Conservation (phyloP, 768 basidiomycete genomes). For the Collybia mongolica region DNA sequence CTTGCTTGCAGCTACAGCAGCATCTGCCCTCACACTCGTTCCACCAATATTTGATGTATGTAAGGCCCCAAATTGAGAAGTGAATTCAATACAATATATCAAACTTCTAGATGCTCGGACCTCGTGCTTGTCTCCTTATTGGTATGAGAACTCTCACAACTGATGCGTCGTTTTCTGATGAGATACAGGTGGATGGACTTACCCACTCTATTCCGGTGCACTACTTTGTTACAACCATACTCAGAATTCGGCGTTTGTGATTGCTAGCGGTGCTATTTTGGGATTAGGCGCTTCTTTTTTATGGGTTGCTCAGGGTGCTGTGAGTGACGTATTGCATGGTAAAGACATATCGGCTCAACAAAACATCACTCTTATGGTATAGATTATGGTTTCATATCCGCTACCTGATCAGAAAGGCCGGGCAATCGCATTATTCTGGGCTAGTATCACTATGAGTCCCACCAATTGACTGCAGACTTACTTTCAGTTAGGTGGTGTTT, state of each 20-base stretch:
- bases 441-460: not conserved
- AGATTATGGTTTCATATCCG: constrained; percentile 30
- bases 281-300: constrained; percentile 27
- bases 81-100: not conserved
- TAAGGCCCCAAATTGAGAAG: not conserved
- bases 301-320: constrained; percentile 28
- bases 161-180: not conserved
- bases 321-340: constrained; percentile 4
- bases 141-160: constrained; percentile 7
- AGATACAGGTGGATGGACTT: constrained; percentile 22
- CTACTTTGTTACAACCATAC: constrained; percentile 27
- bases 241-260: constrained; percentile 24
- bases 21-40: constrained; percentile 24
- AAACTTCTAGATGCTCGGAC: constrained; percentile 21
- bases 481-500: constrained; percentile 19
- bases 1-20: constrained; percentile 24
- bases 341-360: not conserved
- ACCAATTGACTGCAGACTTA: not conserved
- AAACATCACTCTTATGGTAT: too few species aligned
- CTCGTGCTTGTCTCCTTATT: constrained; percentile 22
- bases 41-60: constrained; percentile 27
- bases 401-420: constrained; percentile 24
- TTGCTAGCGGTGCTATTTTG: constrained; percentile 24
- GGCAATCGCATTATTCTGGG: constrained; percentile 26
- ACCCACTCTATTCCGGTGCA: constrained; percentile 25